Evolutionary conservation across 495 filamentous ascomycete genomes (phyloP).

Genomic region (Bathelium albidoporum): DNA sequence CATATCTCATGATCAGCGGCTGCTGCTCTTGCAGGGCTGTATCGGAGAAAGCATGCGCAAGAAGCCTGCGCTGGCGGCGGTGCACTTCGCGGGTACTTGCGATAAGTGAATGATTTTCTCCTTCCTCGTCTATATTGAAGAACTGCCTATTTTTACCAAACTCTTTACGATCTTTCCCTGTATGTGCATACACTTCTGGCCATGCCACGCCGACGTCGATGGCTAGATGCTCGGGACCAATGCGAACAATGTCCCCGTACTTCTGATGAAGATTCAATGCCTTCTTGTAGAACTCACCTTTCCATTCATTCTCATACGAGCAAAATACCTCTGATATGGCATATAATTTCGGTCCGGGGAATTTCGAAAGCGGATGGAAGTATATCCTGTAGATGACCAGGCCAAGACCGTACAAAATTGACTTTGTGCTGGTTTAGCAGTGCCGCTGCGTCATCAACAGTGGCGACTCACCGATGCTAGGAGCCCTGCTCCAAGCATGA

Average conservation of each 20-base stretch:
- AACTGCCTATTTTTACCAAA: not conserved
- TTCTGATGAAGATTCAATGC: not conserved
- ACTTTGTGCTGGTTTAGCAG: too few species aligned
- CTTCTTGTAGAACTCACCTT: too few species aligned
- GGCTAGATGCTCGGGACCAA: not conserved
- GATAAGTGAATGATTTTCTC: not conserved
- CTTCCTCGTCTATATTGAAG: not conserved
- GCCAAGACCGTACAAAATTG: too few species aligned
- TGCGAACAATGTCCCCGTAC: not conserved
- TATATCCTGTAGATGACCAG: too few species aligned
- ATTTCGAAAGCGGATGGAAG: too few species aligned
- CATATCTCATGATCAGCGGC: slow-evolving; percentile 16
- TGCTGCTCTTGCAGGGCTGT: slow-evolving; percentile 21
- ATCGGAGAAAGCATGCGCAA: slow-evolving; percentile 20
- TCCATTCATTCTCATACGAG: too few species aligned
- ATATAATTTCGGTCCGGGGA: too few species aligned
- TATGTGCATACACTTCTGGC: not conserved
- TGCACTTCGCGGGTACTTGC: slow-evolving; percentile 16
- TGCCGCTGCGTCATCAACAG: too few species aligned
- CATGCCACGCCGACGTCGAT: not conserved
- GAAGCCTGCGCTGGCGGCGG: slow-evolving; percentile 13
- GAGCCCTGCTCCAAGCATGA: too few species aligned
- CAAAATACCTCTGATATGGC: too few species aligned
- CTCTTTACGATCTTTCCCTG: not conserved
- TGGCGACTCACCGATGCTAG: too few species aligned